phyloP scores from a whole-genome alignment of 1,139 yeast genomes.

The Hyphopichia khmerensis region DNA sequence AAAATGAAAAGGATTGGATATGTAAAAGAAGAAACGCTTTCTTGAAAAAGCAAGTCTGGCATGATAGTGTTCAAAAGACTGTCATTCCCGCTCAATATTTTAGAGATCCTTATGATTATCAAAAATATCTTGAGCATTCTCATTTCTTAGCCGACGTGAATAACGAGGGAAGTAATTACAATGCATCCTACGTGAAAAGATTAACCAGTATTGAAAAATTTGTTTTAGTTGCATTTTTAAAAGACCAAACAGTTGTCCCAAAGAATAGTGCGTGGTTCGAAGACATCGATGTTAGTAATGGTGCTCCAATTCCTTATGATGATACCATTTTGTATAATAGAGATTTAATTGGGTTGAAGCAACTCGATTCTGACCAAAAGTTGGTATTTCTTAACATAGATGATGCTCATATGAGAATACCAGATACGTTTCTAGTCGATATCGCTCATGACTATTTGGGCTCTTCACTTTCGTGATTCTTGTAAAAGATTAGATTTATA shows the following conservation, averaged over 20 bases:
- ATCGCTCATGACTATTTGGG: conserved; percentile 38
- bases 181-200: conserved; percentile 38
- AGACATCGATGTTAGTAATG: conserved; percentile 50
- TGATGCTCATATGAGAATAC: conserved; percentile 68
- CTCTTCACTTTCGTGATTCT: neutral
- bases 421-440: conserved; percentile 44
- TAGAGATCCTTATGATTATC: conserved; percentile 51
- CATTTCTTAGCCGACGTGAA: conserved; percentile 63
- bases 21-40: conserved; percentile 57
- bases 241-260: conserved; percentile 71
- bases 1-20: conserved; percentile 51
- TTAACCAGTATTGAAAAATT: conserved; percentile 47
- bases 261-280: conserved; percentile 69
- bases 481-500: no score
- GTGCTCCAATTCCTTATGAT: conserved; percentile 44
- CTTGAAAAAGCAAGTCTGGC: conserved; percentile 64
- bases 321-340: conserved; percentile 49
- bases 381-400: conserved; percentile 53
- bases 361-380: conserved; percentile 39
- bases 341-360: conserved; percentile 60
- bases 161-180: conserved; percentile 47
- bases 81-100: conserved; percentile 77
- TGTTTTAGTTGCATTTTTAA: conserved; percentile 57
- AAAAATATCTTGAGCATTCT: conserved; percentile 49
- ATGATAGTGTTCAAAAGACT: conserved; percentile 52